These are phyloP conservation scores for Akanthomyces lecanii DNA, from an alignment of 2,329 filamentous ascomycete species.

Conservation along the genomic window DNA sequence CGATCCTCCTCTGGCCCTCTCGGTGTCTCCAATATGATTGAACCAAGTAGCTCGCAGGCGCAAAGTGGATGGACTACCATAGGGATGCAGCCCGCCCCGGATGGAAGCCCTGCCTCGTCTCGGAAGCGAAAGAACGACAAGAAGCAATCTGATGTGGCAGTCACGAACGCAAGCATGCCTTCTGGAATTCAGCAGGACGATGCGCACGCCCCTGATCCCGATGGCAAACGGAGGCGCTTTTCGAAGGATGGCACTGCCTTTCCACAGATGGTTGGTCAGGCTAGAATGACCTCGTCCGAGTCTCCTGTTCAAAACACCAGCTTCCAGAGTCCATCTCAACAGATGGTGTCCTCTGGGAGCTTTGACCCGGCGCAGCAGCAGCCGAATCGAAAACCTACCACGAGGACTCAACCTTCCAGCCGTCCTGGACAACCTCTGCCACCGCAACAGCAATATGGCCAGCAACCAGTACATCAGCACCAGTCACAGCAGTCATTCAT, in stretches of 20 bases:
- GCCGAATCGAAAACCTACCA: not conserved
- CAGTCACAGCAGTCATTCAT: constrained; percentile 1
- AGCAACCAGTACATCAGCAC: constrained; percentile 5
- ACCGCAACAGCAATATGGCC: constrained; percentile 4
- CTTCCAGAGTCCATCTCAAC: constrained; percentile 14
- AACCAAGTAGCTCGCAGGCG: not conserved
- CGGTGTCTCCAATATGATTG: constrained; percentile 14
- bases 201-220: not conserved
- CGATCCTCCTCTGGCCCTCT: not conserved
- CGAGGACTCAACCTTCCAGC: not conserved
- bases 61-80: constrained; percentile 13
- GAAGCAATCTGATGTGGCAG: not conserved
- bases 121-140: constrained; percentile 15
- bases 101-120: not conserved
- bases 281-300: constrained; percentile 6
- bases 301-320: constrained; percentile 11
- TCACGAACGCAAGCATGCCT: not conserved
- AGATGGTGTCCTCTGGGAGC: constrained; percentile 10
- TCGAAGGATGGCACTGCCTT: constrained; percentile 3
- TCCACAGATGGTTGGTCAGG: constrained; percentile 8
- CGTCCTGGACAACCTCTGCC: constrained; percentile 4
- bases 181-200: not conserved
- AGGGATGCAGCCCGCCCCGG: constrained; percentile 1
- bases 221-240: constrained; percentile 12
- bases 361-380: constrained; percentile 3